These are phyloP conservation scores for Solanum chacoense DNA, from an alignment of 305 asterid species.

Conservation along the genomic window DNA sequence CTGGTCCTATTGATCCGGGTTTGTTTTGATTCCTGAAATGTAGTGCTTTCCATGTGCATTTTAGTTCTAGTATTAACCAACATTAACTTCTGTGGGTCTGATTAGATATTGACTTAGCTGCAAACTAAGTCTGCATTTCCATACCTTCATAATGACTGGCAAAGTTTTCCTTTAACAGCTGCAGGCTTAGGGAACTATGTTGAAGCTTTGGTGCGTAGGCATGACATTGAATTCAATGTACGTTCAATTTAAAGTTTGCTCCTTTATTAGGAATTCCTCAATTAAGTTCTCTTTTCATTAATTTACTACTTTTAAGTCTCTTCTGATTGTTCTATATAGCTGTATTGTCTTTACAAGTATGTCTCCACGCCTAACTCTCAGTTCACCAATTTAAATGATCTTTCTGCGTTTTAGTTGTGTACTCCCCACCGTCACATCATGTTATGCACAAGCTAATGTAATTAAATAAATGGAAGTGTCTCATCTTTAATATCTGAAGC, in stretches of 20 bases:
- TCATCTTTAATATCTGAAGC: neutral
- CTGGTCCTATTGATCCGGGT: conserved; percentile 89
- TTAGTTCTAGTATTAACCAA: neutral
- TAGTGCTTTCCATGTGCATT: neutral
- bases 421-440: neutral
- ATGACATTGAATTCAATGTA: conserved; percentile 87
- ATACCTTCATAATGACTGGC: conserved; percentile 3
- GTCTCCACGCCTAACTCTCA: neutral
- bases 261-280: neutral
- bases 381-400: neutral
- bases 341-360: neutral
- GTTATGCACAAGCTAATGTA: neutral
- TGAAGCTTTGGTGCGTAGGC: conserved; percentile 94
- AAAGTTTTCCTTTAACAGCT: conserved; percentile 38
- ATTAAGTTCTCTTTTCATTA: neutral
- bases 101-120: neutral
- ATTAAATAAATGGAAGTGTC: neutral
- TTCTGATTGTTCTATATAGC: neutral
- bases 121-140: neutral
- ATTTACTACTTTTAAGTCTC: neutral
- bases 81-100: neutral
- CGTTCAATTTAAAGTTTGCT: conserved; percentile 1
- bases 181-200: conserved; percentile 96
- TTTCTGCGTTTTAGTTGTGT: neutral
- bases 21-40: conserved; percentile 5